A percentile compares a stretch with the other conserved stretches of the same genome.
phyloP scores from a whole-genome alignment of 352 stramenopile species.

The Pythium aristosporum region DNA sequence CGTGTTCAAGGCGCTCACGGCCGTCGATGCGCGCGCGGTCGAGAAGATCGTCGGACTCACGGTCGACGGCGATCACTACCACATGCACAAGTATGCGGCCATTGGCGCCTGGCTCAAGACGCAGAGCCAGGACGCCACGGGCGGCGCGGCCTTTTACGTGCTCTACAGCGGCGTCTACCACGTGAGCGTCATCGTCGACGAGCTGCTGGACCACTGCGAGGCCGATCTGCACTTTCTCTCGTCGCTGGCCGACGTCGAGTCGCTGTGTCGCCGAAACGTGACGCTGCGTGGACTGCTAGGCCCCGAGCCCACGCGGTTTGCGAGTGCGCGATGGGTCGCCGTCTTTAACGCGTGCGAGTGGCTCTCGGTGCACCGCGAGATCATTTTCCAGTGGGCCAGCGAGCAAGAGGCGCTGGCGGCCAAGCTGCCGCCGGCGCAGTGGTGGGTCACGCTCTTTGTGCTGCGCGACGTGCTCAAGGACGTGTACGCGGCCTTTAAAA shows the following conservation, averaged over 20 bases:
- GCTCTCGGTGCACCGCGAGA: slow-evolving; percentile 45
- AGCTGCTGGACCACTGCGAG: slow-evolving; percentile 43
- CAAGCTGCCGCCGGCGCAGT: slow-evolving; percentile 29
- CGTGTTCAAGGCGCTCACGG: slow-evolving; percentile 32
- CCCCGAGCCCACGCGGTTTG: slow-evolving; percentile 15
- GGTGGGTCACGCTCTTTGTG: slow-evolving; percentile 48
- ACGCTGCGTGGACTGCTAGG: slow-evolving; percentile 29
- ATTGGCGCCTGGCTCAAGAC: slow-evolving; percentile 33
- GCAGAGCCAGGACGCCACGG: slow-evolving; percentile 24
- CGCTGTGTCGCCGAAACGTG: slow-evolving; percentile 28
- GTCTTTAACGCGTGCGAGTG: slow-evolving; percentile 44
- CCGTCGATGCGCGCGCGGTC: slow-evolving; percentile 34
- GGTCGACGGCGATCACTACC: slow-evolving; percentile 46
- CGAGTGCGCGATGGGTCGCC: slow-evolving; percentile 38
- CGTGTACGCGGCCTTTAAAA: slow-evolving; percentile 31
- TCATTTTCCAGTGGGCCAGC: slow-evolving; percentile 38
- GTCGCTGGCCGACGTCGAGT: slow-evolving; percentile 37
- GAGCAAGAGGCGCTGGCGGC: slow-evolving; percentile 28
- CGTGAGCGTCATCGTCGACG: slow-evolving; percentile 43
- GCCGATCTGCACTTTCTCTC: slow-evolving; percentile 38
- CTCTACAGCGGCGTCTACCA: slow-evolving; percentile 42
- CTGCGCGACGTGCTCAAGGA: slow-evolving; percentile 53
- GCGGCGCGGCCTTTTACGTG: slow-evolving; percentile 40
- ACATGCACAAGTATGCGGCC: slow-evolving; percentile 39
- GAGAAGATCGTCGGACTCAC: slow-evolving; percentile 50